Percentiles rank a stretch among this genome's conserved stretches.
These are phyloP conservation scores for Xerocomus potaroensis DNA, from an alignment of 768 basidiomycete genomes.

Conservation along the genomic window DNA sequence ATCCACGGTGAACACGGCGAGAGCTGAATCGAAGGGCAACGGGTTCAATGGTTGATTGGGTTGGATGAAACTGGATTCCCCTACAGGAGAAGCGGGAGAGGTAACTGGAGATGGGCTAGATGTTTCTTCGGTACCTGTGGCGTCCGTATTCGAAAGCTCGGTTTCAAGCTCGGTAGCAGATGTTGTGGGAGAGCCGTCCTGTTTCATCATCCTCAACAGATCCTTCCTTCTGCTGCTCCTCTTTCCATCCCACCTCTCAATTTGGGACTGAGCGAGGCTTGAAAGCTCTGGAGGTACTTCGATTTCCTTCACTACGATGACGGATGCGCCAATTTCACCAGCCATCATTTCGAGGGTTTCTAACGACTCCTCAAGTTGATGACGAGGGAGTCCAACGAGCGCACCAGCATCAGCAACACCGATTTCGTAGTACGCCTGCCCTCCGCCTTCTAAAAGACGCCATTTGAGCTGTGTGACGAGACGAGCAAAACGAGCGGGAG, in stretches of 20 bases:
- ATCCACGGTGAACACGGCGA: slow-evolving; percentile 46
- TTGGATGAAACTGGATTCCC: background rate
- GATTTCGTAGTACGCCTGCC: slow-evolving; percentile 79
- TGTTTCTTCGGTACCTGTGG: slow-evolving; percentile 36
- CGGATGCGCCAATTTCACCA: slow-evolving; percentile 86
- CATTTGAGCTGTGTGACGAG: slow-evolving; percentile 96
- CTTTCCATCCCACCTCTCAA: slow-evolving; percentile 34
- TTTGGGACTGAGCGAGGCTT: slow-evolving; percentile 30
- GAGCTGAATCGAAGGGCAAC: slow-evolving; percentile 29
- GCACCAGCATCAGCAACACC: slow-evolving; percentile 85
- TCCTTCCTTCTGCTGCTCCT: slow-evolving; percentile 35
- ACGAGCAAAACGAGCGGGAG: slow-evolving; percentile 69
- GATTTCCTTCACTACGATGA: slow-evolving; percentile 87
- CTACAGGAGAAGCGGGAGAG: slow-evolving; percentile 6
- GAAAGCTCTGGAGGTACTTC: slow-evolving; percentile 60
- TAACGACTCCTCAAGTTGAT: slow-evolving; percentile 75
- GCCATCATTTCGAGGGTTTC: slow-evolving; percentile 94
- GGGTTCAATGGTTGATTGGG: background rate
- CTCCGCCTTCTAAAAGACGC: slow-evolving; percentile 83
- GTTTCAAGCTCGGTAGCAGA: slow-evolving; percentile 39
- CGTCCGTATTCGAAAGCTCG: slow-evolving; percentile 34
- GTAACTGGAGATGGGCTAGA: slow-evolving; percentile 2
- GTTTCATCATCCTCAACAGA: slow-evolving; percentile 18
- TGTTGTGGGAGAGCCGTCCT: slow-evolving; percentile 32
- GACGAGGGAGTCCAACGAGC: slow-evolving; percentile 70